A percentile compares a stretch with the other conserved stretches of the same genome.
Conservation (phyloP, 257 asterid species). For the Capsicum chinense region DNA sequence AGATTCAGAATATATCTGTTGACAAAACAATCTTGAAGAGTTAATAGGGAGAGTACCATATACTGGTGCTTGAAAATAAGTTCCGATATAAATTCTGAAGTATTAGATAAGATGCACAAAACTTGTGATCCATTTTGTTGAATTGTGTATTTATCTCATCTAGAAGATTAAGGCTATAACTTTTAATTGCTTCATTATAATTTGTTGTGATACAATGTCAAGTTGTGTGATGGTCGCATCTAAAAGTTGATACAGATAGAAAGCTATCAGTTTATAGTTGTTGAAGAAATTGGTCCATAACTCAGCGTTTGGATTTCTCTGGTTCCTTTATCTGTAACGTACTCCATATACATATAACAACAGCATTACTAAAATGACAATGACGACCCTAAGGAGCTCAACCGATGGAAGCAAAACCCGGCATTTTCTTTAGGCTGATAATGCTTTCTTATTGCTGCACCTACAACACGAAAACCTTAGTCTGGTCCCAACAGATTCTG, state of each 20-base stretch:
- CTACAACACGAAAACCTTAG: background rate
- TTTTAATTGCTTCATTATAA: background rate
- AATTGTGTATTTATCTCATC: no score
- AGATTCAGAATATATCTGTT: background rate
- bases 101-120: no score
- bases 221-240: background rate
- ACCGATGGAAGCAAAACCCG: background rate
- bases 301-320: background rate
- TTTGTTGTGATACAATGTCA: background rate
- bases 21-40: background rate
- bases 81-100: background rate
- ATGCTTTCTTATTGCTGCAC: background rate
- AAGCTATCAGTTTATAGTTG: background rate
- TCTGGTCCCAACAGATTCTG: background rate
- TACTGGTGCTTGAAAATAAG: background rate
- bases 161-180: no score
- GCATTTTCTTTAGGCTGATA: background rate
- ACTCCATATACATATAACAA: background rate
- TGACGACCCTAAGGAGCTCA: background rate
- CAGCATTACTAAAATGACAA: background rate
- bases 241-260: background rate
- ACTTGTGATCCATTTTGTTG: no score
- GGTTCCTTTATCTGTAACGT: background rate
- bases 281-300: background rate
- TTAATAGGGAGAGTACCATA: background rate